A percentile compares a stretch with the other conserved stretches of the same genome.
These are phyloP conservation scores for Calonectria pauciramosa DNA, from an alignment of 2,329 filamentous ascomycete genomes.

Conservation along the genomic window DNA sequence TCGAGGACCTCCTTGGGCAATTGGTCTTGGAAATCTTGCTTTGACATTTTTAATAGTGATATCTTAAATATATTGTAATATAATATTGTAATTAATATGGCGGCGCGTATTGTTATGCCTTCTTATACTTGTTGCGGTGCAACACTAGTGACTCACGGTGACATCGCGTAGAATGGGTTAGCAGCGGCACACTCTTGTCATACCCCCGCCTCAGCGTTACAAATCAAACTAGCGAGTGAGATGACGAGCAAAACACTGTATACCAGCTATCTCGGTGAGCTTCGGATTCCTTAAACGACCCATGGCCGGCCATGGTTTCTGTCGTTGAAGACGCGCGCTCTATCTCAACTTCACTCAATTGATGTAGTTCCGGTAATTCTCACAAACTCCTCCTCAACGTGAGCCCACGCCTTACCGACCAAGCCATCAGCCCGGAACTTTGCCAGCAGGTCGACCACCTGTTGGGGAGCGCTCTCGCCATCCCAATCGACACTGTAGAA, in stretches of 20 bases:
- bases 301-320: neutral
- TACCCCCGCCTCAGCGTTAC: neutral
- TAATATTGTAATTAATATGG: neutral
- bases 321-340: neutral
- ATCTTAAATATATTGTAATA: neutral
- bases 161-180: neutral
- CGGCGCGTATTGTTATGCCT: neutral
- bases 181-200: neutral
- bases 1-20: conserved; percentile 7
- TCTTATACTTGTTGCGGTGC: neutral
- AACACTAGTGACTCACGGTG: neutral
- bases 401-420: conserved; percentile 40
- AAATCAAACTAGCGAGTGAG: neutral
- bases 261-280: neutral
- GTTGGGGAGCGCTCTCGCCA: conserved; percentile 35
- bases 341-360: neutral
- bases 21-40: neutral
- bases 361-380: conserved; percentile 29
- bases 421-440: conserved; percentile 33
- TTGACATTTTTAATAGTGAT: neutral
- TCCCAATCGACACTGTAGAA: conserved; percentile 43
- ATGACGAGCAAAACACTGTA: neutral
- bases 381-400: conserved; percentile 42
- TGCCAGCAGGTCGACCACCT: conserved; percentile 31
- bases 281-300: neutral